These are phyloP conservation scores for Sugiyamaella valdiviana DNA, from an alignment of 805 yeast species.

Conservation along the genomic window DNA sequence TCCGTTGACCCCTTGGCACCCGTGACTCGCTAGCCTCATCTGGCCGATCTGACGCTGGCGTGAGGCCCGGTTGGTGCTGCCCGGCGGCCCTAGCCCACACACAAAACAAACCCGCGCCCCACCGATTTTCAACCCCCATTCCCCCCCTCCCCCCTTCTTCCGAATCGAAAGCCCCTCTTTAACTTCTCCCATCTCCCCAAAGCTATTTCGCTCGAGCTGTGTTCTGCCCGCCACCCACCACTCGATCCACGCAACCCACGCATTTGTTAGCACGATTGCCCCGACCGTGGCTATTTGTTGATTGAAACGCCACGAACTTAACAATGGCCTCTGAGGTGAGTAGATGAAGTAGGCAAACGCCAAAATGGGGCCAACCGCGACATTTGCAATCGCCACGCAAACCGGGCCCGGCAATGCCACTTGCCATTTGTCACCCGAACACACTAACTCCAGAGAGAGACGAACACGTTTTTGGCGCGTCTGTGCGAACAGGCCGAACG, in stretches of 20 bases:
- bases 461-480: slow-evolving; percentile 95
- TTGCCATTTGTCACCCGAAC: too few species aligned
- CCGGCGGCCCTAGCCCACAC: not conserved
- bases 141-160: not conserved
- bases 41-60: too few species aligned
- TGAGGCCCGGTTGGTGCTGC: too few species aligned
- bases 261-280: not conserved
- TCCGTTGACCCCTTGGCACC: too few species aligned
- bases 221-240: not conserved
- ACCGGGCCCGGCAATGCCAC: too few species aligned
- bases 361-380: too few species aligned
- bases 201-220: not conserved
- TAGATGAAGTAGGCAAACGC: too few species aligned
- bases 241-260: too few species aligned
- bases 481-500: slow-evolving; percentile 99
- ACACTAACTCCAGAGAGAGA: slow-evolving; percentile 67
- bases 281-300: not conserved
- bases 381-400: too few species aligned
- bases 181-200: not conserved
- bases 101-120: not conserved
- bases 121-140: not conserved
- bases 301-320: not conserved
- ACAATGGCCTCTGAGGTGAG: slow-evolving; percentile 4
- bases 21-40: too few species aligned
- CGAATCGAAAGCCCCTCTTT: not conserved